A percentile compares a stretch with the other conserved stretches of the same genome.
phyloP scores from a whole-genome alignment of 805 yeast genomes.

The Kodamaea nitidulidarum region DNA sequence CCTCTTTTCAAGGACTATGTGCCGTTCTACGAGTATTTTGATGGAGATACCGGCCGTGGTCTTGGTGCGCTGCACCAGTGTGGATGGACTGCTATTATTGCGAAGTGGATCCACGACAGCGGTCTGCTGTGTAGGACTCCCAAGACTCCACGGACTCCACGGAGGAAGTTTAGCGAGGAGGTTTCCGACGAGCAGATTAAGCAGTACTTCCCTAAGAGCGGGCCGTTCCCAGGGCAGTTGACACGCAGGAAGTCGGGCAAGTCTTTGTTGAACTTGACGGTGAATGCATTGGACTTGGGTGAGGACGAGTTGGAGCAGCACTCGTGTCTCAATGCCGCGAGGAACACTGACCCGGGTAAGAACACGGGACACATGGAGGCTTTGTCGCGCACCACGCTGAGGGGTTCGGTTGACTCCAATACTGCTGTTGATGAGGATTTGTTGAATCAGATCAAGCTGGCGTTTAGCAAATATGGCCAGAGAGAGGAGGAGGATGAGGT shows the following conservation, averaged over 20 bases:
- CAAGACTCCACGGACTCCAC: conserved; percentile 36
- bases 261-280: conserved; percentile 64
- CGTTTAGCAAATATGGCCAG: conserved; percentile 32
- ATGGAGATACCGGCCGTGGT: conserved; percentile 93
- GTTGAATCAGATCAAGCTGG: conserved; percentile 32
- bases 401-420: conserved; percentile 28
- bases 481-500: conserved; percentile 39
- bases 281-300: conserved; percentile 60
- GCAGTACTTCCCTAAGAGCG: conserved; percentile 42
- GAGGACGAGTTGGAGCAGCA: conserved; percentile 49
- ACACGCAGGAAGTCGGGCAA: conserved; percentile 71
- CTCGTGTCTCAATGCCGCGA: conserved; percentile 15
- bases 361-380: conserved; percentile 19
- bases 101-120: conserved; percentile 86
- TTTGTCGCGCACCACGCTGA: conserved; percentile 17
- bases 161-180: conserved; percentile 13
- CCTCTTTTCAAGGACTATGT: conserved; percentile 70
- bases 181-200: conserved; percentile 31
- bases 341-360: conserved; percentile 16
- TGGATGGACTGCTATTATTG: conserved; percentile 95
- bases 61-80: conserved; percentile 91
- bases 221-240: conserved; percentile 51
- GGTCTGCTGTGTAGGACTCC: conserved; percentile 65
- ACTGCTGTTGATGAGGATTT: conserved; percentile 30
- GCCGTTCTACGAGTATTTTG: conserved; percentile 83